Conservation (phyloP, 2,329 filamentous ascomycete genomes). For the Orbilia blumenaviensis region DNA sequence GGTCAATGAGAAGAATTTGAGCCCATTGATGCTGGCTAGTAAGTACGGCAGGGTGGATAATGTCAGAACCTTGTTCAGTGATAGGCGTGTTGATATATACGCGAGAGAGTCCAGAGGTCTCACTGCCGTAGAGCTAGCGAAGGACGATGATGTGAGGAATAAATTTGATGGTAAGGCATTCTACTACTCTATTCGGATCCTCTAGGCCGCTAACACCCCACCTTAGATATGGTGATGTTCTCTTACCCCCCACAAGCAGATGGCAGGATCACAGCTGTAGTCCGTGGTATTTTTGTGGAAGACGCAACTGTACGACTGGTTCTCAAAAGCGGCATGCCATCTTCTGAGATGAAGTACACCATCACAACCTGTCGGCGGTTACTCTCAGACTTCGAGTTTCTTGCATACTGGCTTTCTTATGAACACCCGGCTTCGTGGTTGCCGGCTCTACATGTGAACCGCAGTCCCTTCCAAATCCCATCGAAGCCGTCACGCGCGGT, state of each 20-base stretch:
- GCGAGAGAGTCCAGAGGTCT: slow-evolving; percentile 86
- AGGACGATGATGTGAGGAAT: slow-evolving; percentile 96
- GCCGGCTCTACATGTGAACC: slow-evolving; percentile 77
- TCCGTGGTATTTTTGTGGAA: slow-evolving; percentile 95
- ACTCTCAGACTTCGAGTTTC: slow-evolving; percentile 86
- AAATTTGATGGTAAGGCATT: slow-evolving; percentile 73
- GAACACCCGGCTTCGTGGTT: slow-evolving; percentile 98
- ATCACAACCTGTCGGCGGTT: slow-evolving; percentile 93
- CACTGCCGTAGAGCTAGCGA: slow-evolving; percentile 93
- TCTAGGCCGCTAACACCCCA: not conserved
- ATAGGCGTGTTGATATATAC: slow-evolving; percentile 84
- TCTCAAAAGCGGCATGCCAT: slow-evolving; percentile 89
- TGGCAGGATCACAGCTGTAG: slow-evolving; percentile 87
- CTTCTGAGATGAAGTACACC: slow-evolving; percentile 77
- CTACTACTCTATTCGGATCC: not conserved
- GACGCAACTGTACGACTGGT: slow-evolving; percentile 93
- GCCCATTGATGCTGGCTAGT: slow-evolving; percentile 95
- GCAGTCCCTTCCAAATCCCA: slow-evolving; percentile 90
- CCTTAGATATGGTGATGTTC: slow-evolving; percentile 79
- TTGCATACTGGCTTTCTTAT: slow-evolving; percentile 80
- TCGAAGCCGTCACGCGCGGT: slow-evolving; percentile 89
- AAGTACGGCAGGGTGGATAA: slow-evolving; percentile 97
- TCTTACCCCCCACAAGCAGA: slow-evolving; percentile 76
- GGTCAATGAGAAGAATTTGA: slow-evolving; percentile 93
- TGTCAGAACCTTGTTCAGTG: slow-evolving; percentile 85